Base-by-base conservation (phyloP, 2,329 filamentous ascomycete genomes). In the Xylariaceae sp. region DNA sequence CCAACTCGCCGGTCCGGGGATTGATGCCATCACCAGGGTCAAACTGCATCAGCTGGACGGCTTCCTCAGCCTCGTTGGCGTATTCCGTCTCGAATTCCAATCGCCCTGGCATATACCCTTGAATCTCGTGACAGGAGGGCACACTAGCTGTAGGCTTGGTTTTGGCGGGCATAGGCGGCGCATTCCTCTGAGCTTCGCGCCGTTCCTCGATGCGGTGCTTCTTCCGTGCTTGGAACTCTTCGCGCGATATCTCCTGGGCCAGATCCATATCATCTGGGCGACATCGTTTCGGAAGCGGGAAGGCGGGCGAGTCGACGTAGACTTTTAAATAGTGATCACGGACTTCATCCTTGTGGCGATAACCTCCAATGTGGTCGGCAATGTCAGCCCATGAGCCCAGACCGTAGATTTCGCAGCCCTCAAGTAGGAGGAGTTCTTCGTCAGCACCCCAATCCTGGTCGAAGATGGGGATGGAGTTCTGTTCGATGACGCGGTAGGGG, bases 21-120 rank as follows among this genome's bases (percentile, higher is more conserved):
- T 96, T 95, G 58, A 95, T 77, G 49, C 94, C 94, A 70, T 96
- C 92, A 22, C 94, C 94, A 0, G 94, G 92, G 49, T 97, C 92
- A 63, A 99, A 99, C 56, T 95, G 88, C 91, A 99, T 97, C 56
- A 95, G 85, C 67, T 99, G 94, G 2, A 99, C 94, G 0, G 92
- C 92, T 71, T 97, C 95, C 72, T 99, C 94, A 1, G 94, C 94
- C 63, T 99, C 94, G 63, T 99, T 99, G 63, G 92, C 89, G 66
- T 96, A 94, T 63, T 99, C 94, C 0, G 89, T 96, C 75, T 99
- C 94, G 57, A 99, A 99, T 64, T 99, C 94, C 57, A 99, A 71
- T 38, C 94, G 90, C 40, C 94, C 94, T 3, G 94, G 94, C 94
- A 99, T 99, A 68, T 95, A 99, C 3, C 94, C 94, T 69, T 96